A percentile compares a stretch with the other conserved stretches of the same genome.
Conservation (phyloP, 1,284 basidiomycete species). For the Trichosporon sp. region DNA sequence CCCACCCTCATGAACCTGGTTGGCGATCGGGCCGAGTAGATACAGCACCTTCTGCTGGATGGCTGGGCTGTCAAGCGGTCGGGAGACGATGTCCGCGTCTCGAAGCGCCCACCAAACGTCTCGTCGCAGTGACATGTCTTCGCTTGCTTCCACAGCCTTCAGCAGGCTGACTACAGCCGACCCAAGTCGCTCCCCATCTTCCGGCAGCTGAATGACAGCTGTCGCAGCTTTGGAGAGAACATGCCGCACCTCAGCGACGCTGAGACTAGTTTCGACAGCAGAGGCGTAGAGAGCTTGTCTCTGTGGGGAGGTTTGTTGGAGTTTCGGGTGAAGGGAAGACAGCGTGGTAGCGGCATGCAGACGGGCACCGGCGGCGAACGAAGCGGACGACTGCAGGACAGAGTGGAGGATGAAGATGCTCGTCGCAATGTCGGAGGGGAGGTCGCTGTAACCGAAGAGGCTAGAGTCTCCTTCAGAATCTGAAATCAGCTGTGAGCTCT, state of each 20-base stretch:
- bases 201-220: constrained; percentile 12
- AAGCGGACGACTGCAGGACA: constrained; percentile 13
- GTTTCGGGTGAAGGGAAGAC: constrained; percentile 10
- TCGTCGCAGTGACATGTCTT: constrained; percentile 12
- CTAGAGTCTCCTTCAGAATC: constrained; percentile 6
- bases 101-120: constrained; percentile 30
- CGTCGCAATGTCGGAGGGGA: constrained; percentile 14
- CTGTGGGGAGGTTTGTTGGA: background rate
- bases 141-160: constrained; percentile 5
- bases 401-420: constrained; percentile 22
- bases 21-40: constrained; percentile 11
- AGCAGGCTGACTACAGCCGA: constrained; percentile 12
- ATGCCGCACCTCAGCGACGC: background rate
- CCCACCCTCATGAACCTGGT: background rate
- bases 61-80: background rate
- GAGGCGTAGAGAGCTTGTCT: constrained; percentile 18
- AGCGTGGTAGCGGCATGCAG: constrained; percentile 17
- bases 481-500: background rate
- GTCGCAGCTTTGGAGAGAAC: constrained; percentile 20
- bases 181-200: constrained; percentile 12
- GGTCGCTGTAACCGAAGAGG: constrained; percentile 20
- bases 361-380: constrained; percentile 15
- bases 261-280: constrained; percentile 9
- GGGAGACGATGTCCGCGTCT: background rate
- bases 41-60: constrained; percentile 6